phyloP scores from a whole-genome alignment of 768 basidiomycete species.

The Pleurotus platypus region DNA sequence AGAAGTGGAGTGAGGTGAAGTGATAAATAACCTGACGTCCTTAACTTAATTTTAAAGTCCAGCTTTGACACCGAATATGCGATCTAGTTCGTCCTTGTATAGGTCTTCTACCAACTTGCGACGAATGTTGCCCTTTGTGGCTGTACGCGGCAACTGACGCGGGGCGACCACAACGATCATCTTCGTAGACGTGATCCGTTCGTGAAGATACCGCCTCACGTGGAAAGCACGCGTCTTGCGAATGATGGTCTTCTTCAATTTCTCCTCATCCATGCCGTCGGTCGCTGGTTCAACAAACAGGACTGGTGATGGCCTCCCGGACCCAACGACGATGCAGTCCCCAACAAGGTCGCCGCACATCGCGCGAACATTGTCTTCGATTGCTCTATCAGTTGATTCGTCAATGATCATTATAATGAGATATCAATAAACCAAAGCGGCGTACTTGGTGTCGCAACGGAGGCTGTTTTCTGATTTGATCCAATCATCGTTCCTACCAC shows the following conservation, averaged over 20 bases:
- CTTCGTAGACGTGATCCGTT: slow-evolving; percentile 62
- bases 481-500: slow-evolving; percentile 70
- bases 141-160: slow-evolving; percentile 68
- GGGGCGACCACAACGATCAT: slow-evolving; percentile 66
- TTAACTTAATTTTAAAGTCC: neutral
- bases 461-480: slow-evolving; percentile 67
- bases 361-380: slow-evolving; percentile 74
- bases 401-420: neutral
- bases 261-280: slow-evolving; percentile 45
- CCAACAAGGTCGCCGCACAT: slow-evolving; percentile 63
- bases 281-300: slow-evolving; percentile 67
- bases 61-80: slow-evolving; percentile 37
- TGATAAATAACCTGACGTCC: too few relatives aligned
- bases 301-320: slow-evolving; percentile 70
- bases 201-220: slow-evolving; percentile 71
- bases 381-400: slow-evolving; percentile 39
- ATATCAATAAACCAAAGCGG: slow-evolving; percentile 16
- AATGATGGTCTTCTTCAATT: slow-evolving; percentile 69
- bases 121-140: slow-evolving; percentile 80
- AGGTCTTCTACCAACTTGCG: slow-evolving; percentile 73
- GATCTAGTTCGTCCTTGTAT: slow-evolving; percentile 55
- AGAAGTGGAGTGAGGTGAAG: too few relatives aligned
- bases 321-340: slow-evolving; percentile 76
- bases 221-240: slow-evolving; percentile 76
- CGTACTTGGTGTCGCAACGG: slow-evolving; percentile 63